Base-by-base conservation (phyloP, 768 basidiomycete species). In the Russula sp. region DNA sequence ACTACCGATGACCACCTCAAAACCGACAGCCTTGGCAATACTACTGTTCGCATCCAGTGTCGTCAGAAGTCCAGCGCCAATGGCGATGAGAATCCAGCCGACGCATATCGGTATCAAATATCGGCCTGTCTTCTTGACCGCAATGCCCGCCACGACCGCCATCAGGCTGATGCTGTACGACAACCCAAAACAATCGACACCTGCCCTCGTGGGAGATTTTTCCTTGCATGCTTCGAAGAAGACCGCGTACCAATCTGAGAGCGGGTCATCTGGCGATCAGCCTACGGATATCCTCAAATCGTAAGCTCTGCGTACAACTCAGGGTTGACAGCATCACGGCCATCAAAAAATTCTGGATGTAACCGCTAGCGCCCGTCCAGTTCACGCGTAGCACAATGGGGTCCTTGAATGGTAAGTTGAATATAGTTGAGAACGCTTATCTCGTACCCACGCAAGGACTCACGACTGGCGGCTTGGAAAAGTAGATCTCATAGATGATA, bases 181-280 rank as follows among this genome's bases (percentile, higher is more conserved):
- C 49, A 78, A 55, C 2, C 76, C 68, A 51, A 83, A 75, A 20
- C 73, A 62, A 42, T 76, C 72, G 38, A 74, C 57, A 42, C 77
- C 78, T 0, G 78, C 76, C 5, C 58, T 53, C 13, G 78, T 67
- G 0, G 82, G 75, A 7, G 74, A 72, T 14, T 69, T 71, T 16
- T 73, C 76, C 42, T 75, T 76, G 70, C 75, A 75, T 0, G 77
- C 78, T 66, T 80, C 79, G 50, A 76, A 75, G 58, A 73, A 79
- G 48, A 76, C 71, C 0, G 72, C 75, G 59, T 75, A 75, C 67
- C 71, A 82, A 69, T 75, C 80, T 82, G 71, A 30, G 44, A 44
- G 34, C 28, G 18, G 32, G 22, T 8, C 42, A 18, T 38, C 28
- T 22, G 11, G 42, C 28, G 8, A 30, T 52, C 36, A 50, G 59